Base-by-base conservation (phyloP, 2,329 filamentous ascomycete genomes). In the Fusarium nygamai region DNA sequence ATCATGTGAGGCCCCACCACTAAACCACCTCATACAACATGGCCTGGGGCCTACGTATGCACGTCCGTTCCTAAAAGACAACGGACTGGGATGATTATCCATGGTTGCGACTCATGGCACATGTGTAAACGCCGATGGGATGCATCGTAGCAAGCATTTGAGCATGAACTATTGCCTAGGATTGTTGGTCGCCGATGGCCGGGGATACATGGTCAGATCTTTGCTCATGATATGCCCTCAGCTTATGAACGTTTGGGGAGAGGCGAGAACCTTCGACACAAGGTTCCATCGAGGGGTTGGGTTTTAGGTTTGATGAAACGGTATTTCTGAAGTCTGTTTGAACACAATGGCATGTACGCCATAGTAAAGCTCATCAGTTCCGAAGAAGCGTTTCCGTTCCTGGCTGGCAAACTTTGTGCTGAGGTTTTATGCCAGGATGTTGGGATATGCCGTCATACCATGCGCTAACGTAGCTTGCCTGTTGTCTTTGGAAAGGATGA, bases 1-100 rank as follows among this genome's bases (percentile, higher is more conserved):
- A 74, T 72, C 71, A 67, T 72, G 71, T 63, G 72, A 69, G 71
- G 56, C 24, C 29, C 51, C 51, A 73, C 66, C 66, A 67, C 64
- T 58, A 58, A 69, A 67, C 60, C 67, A 72, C 68, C 56, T 34
- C 51, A 64, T 44, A 39, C 24, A 27, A 36, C 64, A 69, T 33
- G 41, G 51, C 38, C 48, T 48, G 39, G 44, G 43, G 27, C 27
- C 60, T 59, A 64, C 46, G 51, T 47, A 65, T 70, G 59, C 66
- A 69, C 31, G 47, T 54, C 27, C 56, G 64, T 56, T 51, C 51
- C 60, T 50, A 59, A 38, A 24, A 33, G 44, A 61, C 31, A 33
- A n/a, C 31, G 53, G 47, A 46, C 68, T 51, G 38, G 54, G 63
- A 41, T 58, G 17, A 17, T 36, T 53, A 20, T 61, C 58, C 63